These are phyloP conservation scores for Botryotinia narcissicola DNA, from an alignment of 2,329 filamentous ascomycete genomes.

Conservation along the genomic window DNA sequence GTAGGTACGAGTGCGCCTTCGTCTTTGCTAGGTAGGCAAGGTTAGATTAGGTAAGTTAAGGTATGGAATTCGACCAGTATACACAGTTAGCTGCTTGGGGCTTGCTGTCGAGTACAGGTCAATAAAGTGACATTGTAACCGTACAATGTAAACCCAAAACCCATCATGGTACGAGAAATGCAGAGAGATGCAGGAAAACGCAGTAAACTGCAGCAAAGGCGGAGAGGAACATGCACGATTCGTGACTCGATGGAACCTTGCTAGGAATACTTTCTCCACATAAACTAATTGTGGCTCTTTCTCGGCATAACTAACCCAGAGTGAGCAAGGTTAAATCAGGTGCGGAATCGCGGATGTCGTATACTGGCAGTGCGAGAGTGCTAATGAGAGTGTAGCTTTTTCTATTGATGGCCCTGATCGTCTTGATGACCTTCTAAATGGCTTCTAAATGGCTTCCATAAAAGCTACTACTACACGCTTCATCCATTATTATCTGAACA, in stretches of 20 bases:
- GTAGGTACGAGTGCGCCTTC: neutral
- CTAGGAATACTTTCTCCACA: conserved; percentile 11
- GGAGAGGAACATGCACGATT: conserved; percentile 1
- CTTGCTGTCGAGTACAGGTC: neutral
- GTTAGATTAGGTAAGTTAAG: too few relatives aligned
- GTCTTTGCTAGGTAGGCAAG: neutral
- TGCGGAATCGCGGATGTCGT: neutral
- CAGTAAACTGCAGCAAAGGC: neutral
- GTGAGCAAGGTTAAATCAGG: neutral
- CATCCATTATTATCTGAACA: neutral
- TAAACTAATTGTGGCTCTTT: conserved; percentile 1
- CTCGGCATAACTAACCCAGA: conserved; percentile 5
- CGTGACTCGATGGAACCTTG: neutral
- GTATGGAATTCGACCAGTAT: neutral
- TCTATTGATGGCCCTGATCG: neutral
- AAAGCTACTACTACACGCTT: neutral
- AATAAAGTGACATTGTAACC: neutral
- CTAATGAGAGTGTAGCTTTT: neutral
- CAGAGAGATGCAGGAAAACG: neutral
- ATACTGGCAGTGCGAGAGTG: neutral
- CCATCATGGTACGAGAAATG: conserved; percentile 11
- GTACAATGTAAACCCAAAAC: conserved; percentile 7
- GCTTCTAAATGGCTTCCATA: conserved; percentile 13
- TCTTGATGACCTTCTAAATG: neutral
- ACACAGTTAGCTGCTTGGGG: neutral